A percentile compares a stretch with the other conserved stretches of the same genome.
Conservation (phyloP, 768 basidiomycete genomes). For the Boletus vinaceobasis region DNA sequence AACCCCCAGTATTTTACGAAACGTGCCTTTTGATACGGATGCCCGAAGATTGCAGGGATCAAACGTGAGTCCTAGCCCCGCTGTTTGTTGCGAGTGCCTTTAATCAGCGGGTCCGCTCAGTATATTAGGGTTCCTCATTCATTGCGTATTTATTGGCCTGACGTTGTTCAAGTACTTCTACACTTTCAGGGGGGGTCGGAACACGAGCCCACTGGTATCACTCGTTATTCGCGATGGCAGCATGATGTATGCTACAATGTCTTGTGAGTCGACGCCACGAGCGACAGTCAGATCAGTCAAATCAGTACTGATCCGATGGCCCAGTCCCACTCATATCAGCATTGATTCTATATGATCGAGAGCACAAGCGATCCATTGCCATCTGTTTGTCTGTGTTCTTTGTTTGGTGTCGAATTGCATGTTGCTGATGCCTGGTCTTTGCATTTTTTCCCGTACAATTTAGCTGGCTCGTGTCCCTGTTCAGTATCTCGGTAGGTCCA, state of each 20-base stretch:
- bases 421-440: background rate
- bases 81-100: background rate
- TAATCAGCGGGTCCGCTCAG: background rate
- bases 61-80: constrained; percentile 1
- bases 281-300: background rate
- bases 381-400: constrained; percentile 7
- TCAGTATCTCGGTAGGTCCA: constrained; percentile 12
- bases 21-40: constrained; percentile 6
- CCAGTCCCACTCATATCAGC: constrained; percentile 7
- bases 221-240: constrained; percentile 18
- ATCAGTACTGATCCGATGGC: background rate
- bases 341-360: background rate
- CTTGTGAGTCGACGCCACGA: constrained; percentile 8
- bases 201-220: constrained; percentile 18
- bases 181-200: constrained; percentile 13
- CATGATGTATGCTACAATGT: constrained; percentile 2
- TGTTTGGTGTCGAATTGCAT: background rate
- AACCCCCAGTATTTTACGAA: background rate
- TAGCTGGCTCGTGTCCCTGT: constrained; percentile 14
- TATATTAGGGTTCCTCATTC: constrained; percentile 7
- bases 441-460: background rate
- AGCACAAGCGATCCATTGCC: background rate
- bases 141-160: constrained; percentile 14
- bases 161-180: constrained; percentile 20
- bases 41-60: background rate